phyloP scores from a whole-genome alignment of 495 filamentous ascomycete genomes.

The Xylaria castorea region DNA sequence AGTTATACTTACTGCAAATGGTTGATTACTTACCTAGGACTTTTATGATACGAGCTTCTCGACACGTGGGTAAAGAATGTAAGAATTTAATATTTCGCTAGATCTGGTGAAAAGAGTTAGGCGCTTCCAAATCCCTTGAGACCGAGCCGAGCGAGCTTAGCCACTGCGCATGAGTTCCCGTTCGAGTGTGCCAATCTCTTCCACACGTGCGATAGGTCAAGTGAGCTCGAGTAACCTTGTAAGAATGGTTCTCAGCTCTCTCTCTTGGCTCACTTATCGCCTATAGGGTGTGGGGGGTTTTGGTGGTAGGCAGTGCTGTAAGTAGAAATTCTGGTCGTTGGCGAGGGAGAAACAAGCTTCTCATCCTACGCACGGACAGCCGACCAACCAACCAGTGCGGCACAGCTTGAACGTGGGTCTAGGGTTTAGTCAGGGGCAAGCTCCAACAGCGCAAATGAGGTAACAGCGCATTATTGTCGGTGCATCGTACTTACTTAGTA shows the following conservation, averaged over 20 bases:
- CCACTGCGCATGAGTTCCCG: not conserved
- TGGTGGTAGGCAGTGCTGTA: not conserved
- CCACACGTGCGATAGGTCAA: not conserved
- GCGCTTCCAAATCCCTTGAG: not conserved
- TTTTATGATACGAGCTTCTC: not conserved
- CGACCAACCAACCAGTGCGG: not conserved
- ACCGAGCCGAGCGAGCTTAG: not conserved
- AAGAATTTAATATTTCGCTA: too few species aligned
- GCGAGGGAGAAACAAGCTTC: slow-evolving; percentile 16
- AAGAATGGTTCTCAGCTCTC: not conserved
- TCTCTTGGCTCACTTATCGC: not conserved
- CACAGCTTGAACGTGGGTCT: not conserved
- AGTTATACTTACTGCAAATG: not conserved
- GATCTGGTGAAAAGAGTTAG: not conserved
- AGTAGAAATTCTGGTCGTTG: not conserved
- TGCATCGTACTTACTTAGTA: too few species aligned
- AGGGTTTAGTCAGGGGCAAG: not conserved
- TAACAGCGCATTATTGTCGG: not conserved
- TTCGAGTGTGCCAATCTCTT: not conserved
- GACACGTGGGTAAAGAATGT: not conserved
- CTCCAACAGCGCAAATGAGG: slow-evolving; percentile 4
- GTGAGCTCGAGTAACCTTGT: not conserved
- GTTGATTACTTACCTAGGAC: slow-evolving; percentile 9
- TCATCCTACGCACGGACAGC: not conserved
- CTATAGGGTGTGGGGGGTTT: too few species aligned